phyloP scores from a whole-genome alignment of 257 asterid genomes.

The Nicotiana sylvestris region DNA sequence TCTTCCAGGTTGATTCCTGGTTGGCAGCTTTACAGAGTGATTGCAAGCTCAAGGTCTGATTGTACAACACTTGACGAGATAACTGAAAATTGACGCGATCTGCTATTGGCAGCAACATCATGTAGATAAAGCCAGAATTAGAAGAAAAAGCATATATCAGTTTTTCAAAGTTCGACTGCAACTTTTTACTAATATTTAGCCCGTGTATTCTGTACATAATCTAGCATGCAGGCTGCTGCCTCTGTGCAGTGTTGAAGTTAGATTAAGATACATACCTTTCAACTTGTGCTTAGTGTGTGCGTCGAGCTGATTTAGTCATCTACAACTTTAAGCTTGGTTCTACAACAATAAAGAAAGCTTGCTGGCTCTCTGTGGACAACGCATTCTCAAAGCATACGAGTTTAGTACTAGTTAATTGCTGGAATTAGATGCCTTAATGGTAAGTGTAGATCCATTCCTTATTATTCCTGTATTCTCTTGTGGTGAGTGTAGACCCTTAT shows the following conservation, averaged over 20 bases:
- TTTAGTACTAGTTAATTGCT: too few species aligned
- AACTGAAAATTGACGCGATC: neutral
- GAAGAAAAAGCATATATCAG: neutral
- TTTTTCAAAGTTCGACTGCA: neutral
- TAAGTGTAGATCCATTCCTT: too few species aligned
- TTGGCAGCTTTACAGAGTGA: slow-evolving; percentile 49
- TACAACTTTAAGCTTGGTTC: too few species aligned
- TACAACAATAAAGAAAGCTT: neutral
- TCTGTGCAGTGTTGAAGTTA: too few species aligned
- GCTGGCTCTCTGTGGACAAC: neutral
- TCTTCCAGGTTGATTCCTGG: slow-evolving; percentile 70
- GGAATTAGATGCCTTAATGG: too few species aligned
- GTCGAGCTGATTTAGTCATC: too few species aligned
- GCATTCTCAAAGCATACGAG: neutral
- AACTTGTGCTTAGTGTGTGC: too few species aligned
- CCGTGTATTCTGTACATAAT: neutral
- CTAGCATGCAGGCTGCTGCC: neutral
- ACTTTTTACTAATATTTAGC: neutral
- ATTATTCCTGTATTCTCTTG: too few species aligned
- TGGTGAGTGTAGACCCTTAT: too few species aligned
- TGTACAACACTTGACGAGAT: slow-evolving; percentile 17
- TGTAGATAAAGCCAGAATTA: neutral
- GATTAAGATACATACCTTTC: too few species aligned
- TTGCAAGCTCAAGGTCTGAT: slow-evolving; percentile 38
- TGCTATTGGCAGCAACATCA: neutral